Percentiles rank a stretch among this genome's conserved stretches.
Conservation (phyloP, 78 protist species). For the Dictyostelium capitatum region DNA sequence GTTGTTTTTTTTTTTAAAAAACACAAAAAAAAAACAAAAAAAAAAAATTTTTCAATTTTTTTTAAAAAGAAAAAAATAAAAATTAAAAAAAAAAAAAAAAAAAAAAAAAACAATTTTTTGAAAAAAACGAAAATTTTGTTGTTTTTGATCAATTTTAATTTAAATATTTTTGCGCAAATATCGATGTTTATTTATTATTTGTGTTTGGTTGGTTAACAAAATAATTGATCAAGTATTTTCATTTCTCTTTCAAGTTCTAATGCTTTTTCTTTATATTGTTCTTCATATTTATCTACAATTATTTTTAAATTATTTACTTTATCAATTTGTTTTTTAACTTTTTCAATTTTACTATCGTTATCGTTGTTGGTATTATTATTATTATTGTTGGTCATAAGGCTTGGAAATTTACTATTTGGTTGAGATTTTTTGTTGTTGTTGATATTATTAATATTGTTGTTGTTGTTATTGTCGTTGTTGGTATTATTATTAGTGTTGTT, state of each 20-base stretch:
- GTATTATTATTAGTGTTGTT: not conserved
- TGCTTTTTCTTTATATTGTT: conserved; percentile 1
- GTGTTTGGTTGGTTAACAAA: not conserved
- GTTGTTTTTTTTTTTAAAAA: too few relatives aligned
- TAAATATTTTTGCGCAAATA: too few relatives aligned
- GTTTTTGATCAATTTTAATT: too few relatives aligned
- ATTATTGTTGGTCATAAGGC: not conserved
- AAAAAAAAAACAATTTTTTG: too few relatives aligned
- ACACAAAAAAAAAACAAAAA: too few relatives aligned
- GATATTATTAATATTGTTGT: not conserved
- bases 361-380: not conserved
- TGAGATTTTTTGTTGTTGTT: not conserved
- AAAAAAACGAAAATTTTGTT: too few relatives aligned
- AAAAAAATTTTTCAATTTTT: too few relatives aligned
- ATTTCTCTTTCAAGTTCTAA: conserved; percentile 4
- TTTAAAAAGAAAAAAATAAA: too few relatives aligned
- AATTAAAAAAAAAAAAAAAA: too few relatives aligned
- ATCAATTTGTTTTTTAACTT: not conserved
- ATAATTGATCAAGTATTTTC: conserved; percentile 1
- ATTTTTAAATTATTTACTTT: not conserved
- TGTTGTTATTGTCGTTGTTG: too few relatives aligned
- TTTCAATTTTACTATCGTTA: not conserved
- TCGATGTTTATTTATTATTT: too few relatives aligned
- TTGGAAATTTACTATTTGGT: not conserved
- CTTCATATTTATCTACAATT: conserved; percentile 17